phyloP scores from a whole-genome alignment of 1,139 yeast genomes.

The Suhomyces terraborum region DNA sequence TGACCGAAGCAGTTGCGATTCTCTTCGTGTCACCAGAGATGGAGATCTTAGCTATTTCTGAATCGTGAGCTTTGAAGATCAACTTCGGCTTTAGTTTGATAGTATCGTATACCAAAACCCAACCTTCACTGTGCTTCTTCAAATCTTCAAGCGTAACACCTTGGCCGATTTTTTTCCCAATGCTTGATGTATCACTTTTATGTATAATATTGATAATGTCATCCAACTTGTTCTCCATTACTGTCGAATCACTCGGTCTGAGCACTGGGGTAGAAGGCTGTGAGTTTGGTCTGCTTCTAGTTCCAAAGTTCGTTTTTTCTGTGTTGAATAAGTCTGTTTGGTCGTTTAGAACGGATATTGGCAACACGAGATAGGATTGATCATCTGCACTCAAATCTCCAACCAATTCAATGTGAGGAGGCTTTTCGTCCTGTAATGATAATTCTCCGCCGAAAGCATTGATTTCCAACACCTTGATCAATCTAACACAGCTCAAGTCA shows the following conservation, averaged over 20 bases:
- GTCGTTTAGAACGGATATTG: slow-evolving; percentile 30
- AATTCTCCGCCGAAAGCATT: slow-evolving; percentile 10
- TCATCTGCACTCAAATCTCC: slow-evolving; percentile 56
- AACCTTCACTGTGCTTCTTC: slow-evolving; percentile 33
- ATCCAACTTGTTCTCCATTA: slow-evolving; percentile 14
- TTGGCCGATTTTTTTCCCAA: slow-evolving; percentile 11
- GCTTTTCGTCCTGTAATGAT: slow-evolving; percentile 17
- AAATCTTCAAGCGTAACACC: slow-evolving; percentile 30
- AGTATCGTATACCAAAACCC: slow-evolving; percentile 62
- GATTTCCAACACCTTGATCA: slow-evolving; percentile 60
- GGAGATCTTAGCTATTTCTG: slow-evolving; percentile 48
- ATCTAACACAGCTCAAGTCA: slow-evolving; percentile 71
- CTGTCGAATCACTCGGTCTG: slow-evolving; percentile 25
- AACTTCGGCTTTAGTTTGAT: slow-evolving; percentile 56
- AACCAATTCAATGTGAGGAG: slow-evolving; percentile 29
- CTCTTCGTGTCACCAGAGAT: slow-evolving; percentile 53
- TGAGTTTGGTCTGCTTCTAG: slow-evolving; percentile 11
- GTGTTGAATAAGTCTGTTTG: slow-evolving; percentile 34
- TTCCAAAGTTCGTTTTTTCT: slow-evolving; percentile 11
- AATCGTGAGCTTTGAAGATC: slow-evolving; percentile 60
- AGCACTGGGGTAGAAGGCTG: slow-evolving; percentile 18
- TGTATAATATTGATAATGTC: slow-evolving; percentile 26
- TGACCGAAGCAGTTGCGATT: slow-evolving; percentile 68
- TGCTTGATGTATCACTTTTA: slow-evolving; percentile 16
- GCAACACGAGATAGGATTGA: slow-evolving; percentile 47